Percentiles rank a stretch among this genome's conserved stretches.
phyloP scores from a whole-genome alignment of 176 grass and related monocot genomes.

The maize (Zea mays) region Zm-B73-REFERENCE-NAM-5.0 NC_050104.1:38327001-38327500 shows the following conservation, averaged over 20 bases:
- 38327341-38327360: constrained; percentile 51
- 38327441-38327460: constrained; percentile 93
- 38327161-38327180: not conserved
- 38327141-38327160: not conserved
- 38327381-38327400: constrained; percentile 78
- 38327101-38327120: not conserved
- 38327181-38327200: not conserved
- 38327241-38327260: constrained; percentile 17
- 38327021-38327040: not conserved
- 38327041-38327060: not conserved
- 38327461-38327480: constrained; percentile 65
- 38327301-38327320: constrained; percentile 11
- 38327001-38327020: not conserved
- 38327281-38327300: constrained; percentile 11
- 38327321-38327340: constrained; percentile 5
- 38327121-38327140: not conserved
- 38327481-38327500: constrained; percentile 46
- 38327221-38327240: not conserved
- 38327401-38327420: constrained; percentile 73
- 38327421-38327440: constrained; percentile 86
- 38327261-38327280: constrained; percentile 9
- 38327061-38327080: not conserved
- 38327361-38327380: constrained; percentile 63
- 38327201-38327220: not conserved
- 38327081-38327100: constrained; percentile 9